These are phyloP conservation scores for Amaranthus hypochondriacus DNA, from an alignment of 148 eudicot genomes.

Conservation along the genomic window DNA sequence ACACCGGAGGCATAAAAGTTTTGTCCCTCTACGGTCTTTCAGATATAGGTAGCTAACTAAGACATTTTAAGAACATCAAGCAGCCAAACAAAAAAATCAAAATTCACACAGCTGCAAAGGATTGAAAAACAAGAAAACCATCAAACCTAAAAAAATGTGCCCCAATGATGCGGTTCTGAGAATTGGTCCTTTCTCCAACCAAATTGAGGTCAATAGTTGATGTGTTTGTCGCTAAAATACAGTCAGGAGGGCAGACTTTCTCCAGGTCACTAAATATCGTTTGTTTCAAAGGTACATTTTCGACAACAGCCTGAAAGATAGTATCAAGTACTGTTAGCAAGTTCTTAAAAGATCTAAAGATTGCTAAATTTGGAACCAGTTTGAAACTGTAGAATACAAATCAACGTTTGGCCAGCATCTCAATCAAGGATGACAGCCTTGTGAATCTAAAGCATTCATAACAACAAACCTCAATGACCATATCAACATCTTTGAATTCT, in stretches of 20 bases:
- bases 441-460: background rate
- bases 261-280: constrained; percentile 79
- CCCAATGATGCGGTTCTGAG: constrained; percentile 82
- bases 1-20: background rate
- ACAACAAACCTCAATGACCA: constrained; percentile 84
- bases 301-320: constrained; percentile 76
- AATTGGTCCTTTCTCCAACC: constrained; percentile 68
- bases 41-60: background rate
- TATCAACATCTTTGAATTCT: constrained; percentile 75
- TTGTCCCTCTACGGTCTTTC: background rate
- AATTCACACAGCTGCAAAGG: background rate
- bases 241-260: constrained; percentile 83
- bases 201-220: constrained; percentile 84
- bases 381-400: background rate
- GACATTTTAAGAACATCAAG: background rate
- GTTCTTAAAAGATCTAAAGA: too few species aligned
- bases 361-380: background rate
- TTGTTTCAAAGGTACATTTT: constrained; percentile 76
- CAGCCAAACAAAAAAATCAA: background rate
- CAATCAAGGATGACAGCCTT: background rate
- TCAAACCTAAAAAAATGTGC: constrained; percentile 96
- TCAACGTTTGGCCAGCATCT: background rate
- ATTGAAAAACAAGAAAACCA: background rate
- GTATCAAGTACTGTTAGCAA: constrained; percentile 19
- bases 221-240: constrained; percentile 93